A percentile compares a stretch with the other conserved stretches of the same genome.
phyloP scores from a whole-genome alignment of 2,329 filamentous ascomycete genomes.

The Monilinia fructigena region DNA sequence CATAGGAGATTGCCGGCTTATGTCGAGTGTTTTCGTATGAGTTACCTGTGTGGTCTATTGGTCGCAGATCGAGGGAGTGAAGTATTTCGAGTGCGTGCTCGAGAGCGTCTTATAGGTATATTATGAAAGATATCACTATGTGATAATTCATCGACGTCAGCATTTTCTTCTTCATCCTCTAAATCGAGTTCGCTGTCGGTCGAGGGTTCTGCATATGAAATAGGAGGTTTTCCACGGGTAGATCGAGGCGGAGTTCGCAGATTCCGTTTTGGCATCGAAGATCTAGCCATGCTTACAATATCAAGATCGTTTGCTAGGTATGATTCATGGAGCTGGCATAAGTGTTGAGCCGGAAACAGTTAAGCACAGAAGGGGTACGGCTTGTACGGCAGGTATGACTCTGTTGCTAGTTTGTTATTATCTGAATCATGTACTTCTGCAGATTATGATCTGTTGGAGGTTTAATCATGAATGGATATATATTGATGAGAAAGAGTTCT shows the following conservation, averaged over 20 bases:
- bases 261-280: not conserved
- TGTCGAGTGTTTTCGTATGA: slow-evolving; percentile 30
- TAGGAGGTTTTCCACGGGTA: slow-evolving; percentile 13
- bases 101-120: slow-evolving; percentile 1
- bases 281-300: slow-evolving; percentile 15
- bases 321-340: slow-evolving; percentile 8
- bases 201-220: slow-evolving; percentile 23
- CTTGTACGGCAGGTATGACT: not conserved
- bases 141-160: not conserved
- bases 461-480: not conserved
- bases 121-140: not conserved
- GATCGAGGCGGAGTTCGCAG: slow-evolving; percentile 16
- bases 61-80: slow-evolving; percentile 21
- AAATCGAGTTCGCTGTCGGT: slow-evolving; percentile 21
- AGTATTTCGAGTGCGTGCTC: slow-evolving; percentile 9
- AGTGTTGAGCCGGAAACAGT: not conserved
- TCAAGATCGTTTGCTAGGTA: not conserved
- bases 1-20: slow-evolving; percentile 35
- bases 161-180: slow-evolving; percentile 9
- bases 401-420: not conserved
- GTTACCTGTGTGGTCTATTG: slow-evolving; percentile 19
- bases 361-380: not conserved
- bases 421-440: not conserved
- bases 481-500: not conserved
- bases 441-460: not conserved